Percentiles rank a stretch among this genome's conserved stretches.
phyloP scores from a whole-genome alignment of 768 basidiomycete genomes.

The Leucogyrophana mollusca region DNA sequence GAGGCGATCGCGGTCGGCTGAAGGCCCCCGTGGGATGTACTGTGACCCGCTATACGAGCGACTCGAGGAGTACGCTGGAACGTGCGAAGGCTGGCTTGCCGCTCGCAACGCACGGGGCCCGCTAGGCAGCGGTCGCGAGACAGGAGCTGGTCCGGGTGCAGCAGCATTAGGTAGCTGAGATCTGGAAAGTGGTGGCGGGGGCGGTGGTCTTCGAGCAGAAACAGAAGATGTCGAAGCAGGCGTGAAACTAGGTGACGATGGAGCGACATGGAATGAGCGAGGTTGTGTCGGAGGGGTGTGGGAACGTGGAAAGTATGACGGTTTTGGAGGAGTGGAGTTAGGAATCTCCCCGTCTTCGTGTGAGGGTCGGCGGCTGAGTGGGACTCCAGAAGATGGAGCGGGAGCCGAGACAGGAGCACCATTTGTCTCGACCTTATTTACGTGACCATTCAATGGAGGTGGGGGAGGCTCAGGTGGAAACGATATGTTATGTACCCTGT shows the following conservation, averaged over 20 bases:
- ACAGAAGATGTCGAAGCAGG: slow-evolving; percentile 20
- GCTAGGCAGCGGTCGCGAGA: slow-evolving; percentile 35
- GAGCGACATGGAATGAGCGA: slow-evolving; percentile 38
- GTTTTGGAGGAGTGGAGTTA: slow-evolving; percentile 34
- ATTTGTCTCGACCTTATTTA: slow-evolving; percentile 15
- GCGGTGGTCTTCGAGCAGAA: slow-evolving; percentile 26
- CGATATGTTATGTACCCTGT: slow-evolving; percentile 18
- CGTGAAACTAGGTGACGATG: slow-evolving; percentile 21
- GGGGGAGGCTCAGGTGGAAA: slow-evolving; percentile 30
- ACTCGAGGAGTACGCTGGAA: slow-evolving; percentile 13
- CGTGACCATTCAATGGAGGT: slow-evolving; percentile 22
- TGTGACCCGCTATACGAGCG: slow-evolving; percentile 27
- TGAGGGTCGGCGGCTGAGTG: slow-evolving; percentile 29
- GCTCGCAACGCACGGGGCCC: slow-evolving; percentile 39
- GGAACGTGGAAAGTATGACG: slow-evolving; percentile 34
- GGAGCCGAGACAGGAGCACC: slow-evolving; percentile 6
- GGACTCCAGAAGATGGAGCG: slow-evolving; percentile 9
- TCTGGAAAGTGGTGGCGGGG: slow-evolving; percentile 28
- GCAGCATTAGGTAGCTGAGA: slow-evolving; percentile 24
- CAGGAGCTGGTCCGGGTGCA: slow-evolving; percentile 17
- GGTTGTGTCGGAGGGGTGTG: slow-evolving; percentile 49
- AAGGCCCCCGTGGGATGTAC: slow-evolving; percentile 49
- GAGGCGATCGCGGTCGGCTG: slow-evolving; percentile 47
- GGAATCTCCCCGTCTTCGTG: slow-evolving; percentile 57
- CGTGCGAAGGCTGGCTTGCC: slow-evolving; percentile 19